Conservation (phyloP, 768 basidiomycete genomes). For the Pisolithus sp. region DNA sequence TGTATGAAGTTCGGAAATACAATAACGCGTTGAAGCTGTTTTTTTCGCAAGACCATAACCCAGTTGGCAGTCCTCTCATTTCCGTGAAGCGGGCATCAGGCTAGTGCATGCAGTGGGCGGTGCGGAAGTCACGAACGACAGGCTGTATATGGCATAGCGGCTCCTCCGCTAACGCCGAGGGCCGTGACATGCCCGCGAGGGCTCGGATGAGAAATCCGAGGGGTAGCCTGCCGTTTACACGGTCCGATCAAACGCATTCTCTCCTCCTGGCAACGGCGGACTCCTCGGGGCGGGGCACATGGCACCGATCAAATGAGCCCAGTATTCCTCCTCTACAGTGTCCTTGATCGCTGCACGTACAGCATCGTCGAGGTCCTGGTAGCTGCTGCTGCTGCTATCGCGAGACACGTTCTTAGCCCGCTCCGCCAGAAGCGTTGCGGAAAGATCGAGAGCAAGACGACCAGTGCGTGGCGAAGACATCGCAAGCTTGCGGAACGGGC, state of each 20-base stretch:
- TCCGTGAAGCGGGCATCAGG: too few species aligned
- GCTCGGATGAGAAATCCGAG: background rate
- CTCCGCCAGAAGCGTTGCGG: slow-evolving; percentile 26
- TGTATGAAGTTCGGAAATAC: too few species aligned
- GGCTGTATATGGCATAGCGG: too few species aligned
- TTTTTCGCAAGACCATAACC: too few species aligned
- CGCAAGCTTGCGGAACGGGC: slow-evolving; percentile 74
- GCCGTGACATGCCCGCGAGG: too few species aligned
- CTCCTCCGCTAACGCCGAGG: too few species aligned
- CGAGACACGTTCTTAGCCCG: slow-evolving; percentile 4
- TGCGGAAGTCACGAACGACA: too few species aligned
- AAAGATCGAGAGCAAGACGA: slow-evolving; percentile 61
- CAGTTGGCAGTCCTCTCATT: too few species aligned
- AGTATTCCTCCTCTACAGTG: slow-evolving; percentile 23
- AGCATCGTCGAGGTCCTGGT: slow-evolving; percentile 12
- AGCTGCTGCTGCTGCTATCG: slow-evolving; percentile 11
- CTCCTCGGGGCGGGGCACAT: slow-evolving; percentile 8
- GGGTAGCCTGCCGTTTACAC: background rate
- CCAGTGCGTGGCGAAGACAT: slow-evolving; percentile 33
- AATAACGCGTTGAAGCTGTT: too few species aligned
- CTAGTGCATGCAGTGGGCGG: too few species aligned
- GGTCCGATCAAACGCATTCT: too few species aligned
- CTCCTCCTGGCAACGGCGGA: background rate
- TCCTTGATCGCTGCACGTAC: slow-evolving; percentile 22
- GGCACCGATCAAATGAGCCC: slow-evolving; percentile 27